A percentile compares a stretch with the other conserved stretches of the same genome.
phyloP scores from a whole-genome alignment of 352 stramenopile genomes.

The Pythium apleroticum region DNA sequence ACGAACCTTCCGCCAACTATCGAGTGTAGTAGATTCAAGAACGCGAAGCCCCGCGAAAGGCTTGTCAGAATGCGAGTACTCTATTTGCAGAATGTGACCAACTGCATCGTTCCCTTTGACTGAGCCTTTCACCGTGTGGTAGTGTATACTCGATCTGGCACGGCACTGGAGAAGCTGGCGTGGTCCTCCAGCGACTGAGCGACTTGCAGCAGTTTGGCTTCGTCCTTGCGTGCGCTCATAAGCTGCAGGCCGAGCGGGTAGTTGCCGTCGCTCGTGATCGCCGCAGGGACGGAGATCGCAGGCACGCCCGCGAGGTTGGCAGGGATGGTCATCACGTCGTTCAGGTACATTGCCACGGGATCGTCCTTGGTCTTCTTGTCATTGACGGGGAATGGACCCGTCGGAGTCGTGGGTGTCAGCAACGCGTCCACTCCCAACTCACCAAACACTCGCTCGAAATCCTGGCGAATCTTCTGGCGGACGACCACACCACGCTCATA shows the following conservation, averaged over 20 bases:
- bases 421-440: slow-evolving; percentile 78
- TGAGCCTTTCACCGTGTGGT: slow-evolving; percentile 19
- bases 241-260: slow-evolving; percentile 81
- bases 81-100: slow-evolving; percentile 4
- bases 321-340: slow-evolving; percentile 92
- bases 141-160: slow-evolving; percentile 60
- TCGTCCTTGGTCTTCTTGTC: slow-evolving; percentile 61
- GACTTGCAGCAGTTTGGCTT: slow-evolving; percentile 62
- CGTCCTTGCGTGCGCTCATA: slow-evolving; percentile 62
- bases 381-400: slow-evolving; percentile 69
- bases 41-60: neutral
- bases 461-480: slow-evolving; percentile 72
- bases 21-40: neutral
- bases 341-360: slow-evolving; percentile 86
- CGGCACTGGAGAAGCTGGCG: slow-evolving; percentile 40
- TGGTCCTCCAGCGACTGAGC: slow-evolving; percentile 64
- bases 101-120: neutral
- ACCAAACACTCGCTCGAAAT: slow-evolving; percentile 63
- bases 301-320: slow-evolving; percentile 88
- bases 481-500: slow-evolving; percentile 87
- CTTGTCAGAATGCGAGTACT: neutral
- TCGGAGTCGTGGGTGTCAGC: slow-evolving; percentile 84
- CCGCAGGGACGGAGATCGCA: slow-evolving; percentile 76
- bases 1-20: neutral
- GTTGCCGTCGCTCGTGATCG: slow-evolving; percentile 50